phyloP scores from a whole-genome alignment of 179 eudicot genomes.

The Silene noctiflora region DNA sequence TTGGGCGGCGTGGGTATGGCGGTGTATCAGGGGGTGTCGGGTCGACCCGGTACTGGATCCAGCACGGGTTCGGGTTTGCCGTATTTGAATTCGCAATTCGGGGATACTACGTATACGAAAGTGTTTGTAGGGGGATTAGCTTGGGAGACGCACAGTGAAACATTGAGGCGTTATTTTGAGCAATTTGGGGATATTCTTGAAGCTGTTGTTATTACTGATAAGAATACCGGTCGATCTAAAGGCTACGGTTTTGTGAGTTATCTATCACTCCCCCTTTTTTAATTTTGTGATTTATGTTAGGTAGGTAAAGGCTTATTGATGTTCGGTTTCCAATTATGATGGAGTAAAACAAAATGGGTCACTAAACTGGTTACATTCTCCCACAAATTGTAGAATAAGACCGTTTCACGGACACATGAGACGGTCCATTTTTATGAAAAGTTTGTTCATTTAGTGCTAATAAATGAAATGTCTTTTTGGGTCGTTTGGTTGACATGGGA shows the following conservation, averaged over 20 bases:
- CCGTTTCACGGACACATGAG: too few species aligned
- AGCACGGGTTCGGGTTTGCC: slow-evolving; percentile 44
- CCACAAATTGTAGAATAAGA: too few species aligned
- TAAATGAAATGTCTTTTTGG: too few species aligned
- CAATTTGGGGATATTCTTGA: slow-evolving; percentile 84
- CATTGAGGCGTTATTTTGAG: slow-evolving; percentile 55
- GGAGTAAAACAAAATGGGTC: neutral
- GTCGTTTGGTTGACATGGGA: too few species aligned
- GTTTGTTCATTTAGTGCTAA: too few species aligned
- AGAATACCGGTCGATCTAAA: slow-evolving; percentile 76
- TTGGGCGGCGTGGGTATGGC: neutral
- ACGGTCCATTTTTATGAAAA: too few species aligned
- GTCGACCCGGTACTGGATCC: slow-evolving; percentile 33
- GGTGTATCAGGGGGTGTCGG: slow-evolving; percentile 16
- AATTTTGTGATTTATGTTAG: too few species aligned
- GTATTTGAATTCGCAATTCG: slow-evolving; percentile 51
- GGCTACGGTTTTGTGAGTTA: slow-evolving; percentile 85
- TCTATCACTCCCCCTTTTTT: too few species aligned
- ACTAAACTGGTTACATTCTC: too few species aligned
- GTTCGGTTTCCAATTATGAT: neutral
- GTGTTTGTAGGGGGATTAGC: slow-evolving; percentile 88
- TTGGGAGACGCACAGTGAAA: slow-evolving; percentile 84
- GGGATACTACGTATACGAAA: slow-evolving; percentile 71
- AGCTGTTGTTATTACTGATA: slow-evolving; percentile 84
- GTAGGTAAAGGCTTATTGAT: too few species aligned